Conservation (phyloP, 176 grass and related monocot species). For the Musa beccarii region DNA sequence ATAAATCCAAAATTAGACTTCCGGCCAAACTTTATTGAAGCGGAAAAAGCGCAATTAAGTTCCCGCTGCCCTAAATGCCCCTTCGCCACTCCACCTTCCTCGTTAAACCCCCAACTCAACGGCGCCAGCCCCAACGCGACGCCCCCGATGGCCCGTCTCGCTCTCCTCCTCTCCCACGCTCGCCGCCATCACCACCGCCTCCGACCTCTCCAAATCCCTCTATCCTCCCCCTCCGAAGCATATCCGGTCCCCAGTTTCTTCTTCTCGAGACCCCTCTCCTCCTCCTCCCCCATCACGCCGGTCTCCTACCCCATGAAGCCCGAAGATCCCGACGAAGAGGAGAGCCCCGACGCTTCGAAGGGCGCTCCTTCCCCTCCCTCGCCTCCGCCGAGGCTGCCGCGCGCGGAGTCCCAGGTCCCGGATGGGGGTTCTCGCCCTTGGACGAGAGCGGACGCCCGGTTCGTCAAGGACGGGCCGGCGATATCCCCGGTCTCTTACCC, state of each 20-base stretch:
- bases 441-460: slow-evolving; percentile 61
- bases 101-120: background rate
- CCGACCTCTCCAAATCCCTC: slow-evolving; percentile 19
- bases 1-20: too few species aligned
- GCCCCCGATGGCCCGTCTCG: slow-evolving; percentile 56
- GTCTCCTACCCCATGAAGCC: slow-evolving; percentile 66
- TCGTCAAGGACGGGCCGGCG: slow-evolving; percentile 45
- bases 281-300: slow-evolving; percentile 44
- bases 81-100: too few species aligned
- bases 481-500: slow-evolving; percentile 66
- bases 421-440: slow-evolving; percentile 26
- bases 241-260: slow-evolving; percentile 2
- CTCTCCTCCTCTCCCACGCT: slow-evolving; percentile 34
- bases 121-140: slow-evolving; percentile 21
- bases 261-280: slow-evolving; percentile 17
- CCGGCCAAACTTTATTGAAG: too few species aligned
- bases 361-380: background rate
- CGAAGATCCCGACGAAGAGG: slow-evolving; percentile 23
- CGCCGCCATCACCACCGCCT: slow-evolving; percentile 19
- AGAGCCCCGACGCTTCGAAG: background rate
- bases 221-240: slow-evolving; percentile 22
- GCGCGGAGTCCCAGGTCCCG: background rate
- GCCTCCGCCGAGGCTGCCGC: slow-evolving; percentile 3
- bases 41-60: too few species aligned
- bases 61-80: too few species aligned